Evolutionary conservation across 306 rosid species (phyloP), one percentile per base, ranked within the genome.

Genomic region (Canavalia gladiata): DNA sequence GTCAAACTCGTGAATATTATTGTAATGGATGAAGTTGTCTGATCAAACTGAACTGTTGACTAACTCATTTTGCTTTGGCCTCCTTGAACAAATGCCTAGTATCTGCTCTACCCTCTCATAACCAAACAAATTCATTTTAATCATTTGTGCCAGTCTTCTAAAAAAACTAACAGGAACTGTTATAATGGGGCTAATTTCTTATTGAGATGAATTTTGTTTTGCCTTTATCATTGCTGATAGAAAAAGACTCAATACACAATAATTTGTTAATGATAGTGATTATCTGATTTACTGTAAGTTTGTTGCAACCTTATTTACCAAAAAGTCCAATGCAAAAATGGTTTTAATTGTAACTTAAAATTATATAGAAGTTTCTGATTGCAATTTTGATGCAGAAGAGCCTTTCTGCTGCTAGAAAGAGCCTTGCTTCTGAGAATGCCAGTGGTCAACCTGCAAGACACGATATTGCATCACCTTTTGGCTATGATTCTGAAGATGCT

Each of bases 401-500:
- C 85, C 97, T 96, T 75, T 82, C 97, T 75, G 91, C 91, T 54
- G 98, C 99, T 45, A 89, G 89, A 78, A 93, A 75, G 94, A 94
- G 95, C 90, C 93, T 94, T 79, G 84, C 79, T 57, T 52, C 91
- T 58, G 97, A 88, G 55, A 84, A 78, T 59, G 55, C 81, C 29
- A 68, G 71, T 37, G 75, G 77, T 75, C 97, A 87, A 72, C 91
- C 84, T 1, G 86, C 75, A 80, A 88, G 87, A 83, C 56, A 76
- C 7, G 93, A 87, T 52, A 72, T 46, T 41, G 63, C 37, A 62
- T 78, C 90, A 56, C 86, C 90, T 78, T 82, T 82, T 6, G 51
- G 59, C 81, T 88, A 88, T 67, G 97, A 94, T 57, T 92, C 99
- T 0, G 97, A 92, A 84, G 97, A 91, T 33, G 86, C 86, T 4